Evolutionary conservation across 257 asterid species (phyloP), one percentile per base, ranked within the genome.

Genomic region (Solanum corneliomulleri): DNA sequence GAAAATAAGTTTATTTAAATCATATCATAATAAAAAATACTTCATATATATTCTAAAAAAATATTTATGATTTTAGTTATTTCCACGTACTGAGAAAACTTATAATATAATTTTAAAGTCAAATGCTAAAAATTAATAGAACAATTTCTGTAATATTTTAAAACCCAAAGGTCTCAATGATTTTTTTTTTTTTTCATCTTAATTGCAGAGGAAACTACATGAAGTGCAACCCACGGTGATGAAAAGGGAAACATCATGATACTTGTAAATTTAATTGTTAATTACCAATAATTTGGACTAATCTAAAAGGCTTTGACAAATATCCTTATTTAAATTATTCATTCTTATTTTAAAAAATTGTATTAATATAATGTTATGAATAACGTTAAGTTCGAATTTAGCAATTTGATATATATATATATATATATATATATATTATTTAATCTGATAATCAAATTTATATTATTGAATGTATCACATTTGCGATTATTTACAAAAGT

Each of bases 391-490:
- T 3, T 27, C 5, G 2, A 0, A 15, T 29, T 8, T 68, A 68
- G 9, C 8, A 4, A 4, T 25, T 25, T 64, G 12, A 1, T 35
- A 35, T 35, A 35, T 35, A 35, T 35, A 9, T 23, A 29, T 69
- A 31, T 35, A 35, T 35, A 35, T 35, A 35, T 35, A 21, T 21
- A 29, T 69, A 31, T 31, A 31, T 29, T n/a, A n/a, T n/a, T 15
- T 8, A 4, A 70, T 0, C 2, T 29, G 16, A 15, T 4, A 29
- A 14, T 15, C 6, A 16, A 70, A 15, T 31, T 8, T 70, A 29
- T 0, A 8, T 2, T 7, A 7, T 70, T n/a, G 1, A 0, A 11
- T 0, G 3, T 6, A n/a, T 31, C 10, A 69, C n/a, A 31, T 15
- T 69, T 69, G 21, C 1, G 5, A 69, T 69, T 15, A 16, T 9